phyloP scores from a whole-genome alignment of 2,329 filamentous ascomycete genomes.

The Fusarium sp. region DNA sequence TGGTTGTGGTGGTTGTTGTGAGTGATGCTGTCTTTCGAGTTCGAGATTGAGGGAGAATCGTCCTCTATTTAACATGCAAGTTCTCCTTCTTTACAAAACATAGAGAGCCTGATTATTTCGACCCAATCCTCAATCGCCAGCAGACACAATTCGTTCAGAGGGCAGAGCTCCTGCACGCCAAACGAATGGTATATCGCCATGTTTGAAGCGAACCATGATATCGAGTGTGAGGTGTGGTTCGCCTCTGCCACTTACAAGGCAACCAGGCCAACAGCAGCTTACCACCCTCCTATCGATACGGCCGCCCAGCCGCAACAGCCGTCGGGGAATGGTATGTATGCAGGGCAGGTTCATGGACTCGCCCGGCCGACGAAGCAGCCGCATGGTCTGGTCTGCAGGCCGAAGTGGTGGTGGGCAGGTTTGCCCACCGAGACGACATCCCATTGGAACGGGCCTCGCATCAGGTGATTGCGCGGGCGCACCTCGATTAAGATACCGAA shows the following conservation, averaged over 20 bases:
- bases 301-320: conserved; percentile 7
- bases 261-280: neutral
- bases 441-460: neutral
- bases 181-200: conserved; percentile 6
- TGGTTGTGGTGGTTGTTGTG: neutral
- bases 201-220: conserved; percentile 9
- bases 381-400: neutral
- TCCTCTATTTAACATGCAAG: conserved; percentile 30
- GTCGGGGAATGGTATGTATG: neutral
- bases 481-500: neutral
- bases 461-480: neutral
- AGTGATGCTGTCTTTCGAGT: conserved; percentile 3
- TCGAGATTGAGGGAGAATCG: conserved; percentile 6
- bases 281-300: neutral
- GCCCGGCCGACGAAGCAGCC: neutral
- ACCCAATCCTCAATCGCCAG: neutral
- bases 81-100: neutral
- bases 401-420: neutral
- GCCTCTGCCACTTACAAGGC: conserved; percentile 12
- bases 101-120: conserved; percentile 2
- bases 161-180: conserved; percentile 13
- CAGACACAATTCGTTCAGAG: neutral
- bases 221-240: conserved; percentile 19
- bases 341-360: neutral
- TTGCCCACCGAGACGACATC: neutral